These are phyloP conservation scores for Cladophialophora yegresii DNA, from an alignment of 2,329 filamentous ascomycete species.

Conservation along the genomic window DNA sequence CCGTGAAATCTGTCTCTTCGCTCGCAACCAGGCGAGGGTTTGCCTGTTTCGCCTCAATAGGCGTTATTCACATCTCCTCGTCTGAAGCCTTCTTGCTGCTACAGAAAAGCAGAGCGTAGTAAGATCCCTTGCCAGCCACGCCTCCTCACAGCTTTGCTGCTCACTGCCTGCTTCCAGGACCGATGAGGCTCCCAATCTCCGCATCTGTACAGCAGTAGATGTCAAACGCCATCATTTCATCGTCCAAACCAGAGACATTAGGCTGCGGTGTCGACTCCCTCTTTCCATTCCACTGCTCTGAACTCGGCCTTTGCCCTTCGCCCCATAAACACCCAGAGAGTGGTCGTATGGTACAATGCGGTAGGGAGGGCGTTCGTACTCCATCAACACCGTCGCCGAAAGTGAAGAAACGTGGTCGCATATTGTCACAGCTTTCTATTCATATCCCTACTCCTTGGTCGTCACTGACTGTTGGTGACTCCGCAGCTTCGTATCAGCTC, in stretches of 20 bases:
- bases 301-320: neutral
- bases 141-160: neutral
- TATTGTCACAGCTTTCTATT: conserved; percentile 6
- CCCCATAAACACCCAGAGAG: conserved; percentile 2
- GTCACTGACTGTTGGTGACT: conserved; percentile 17
- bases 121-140: neutral
- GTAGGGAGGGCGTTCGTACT: conserved; percentile 17
- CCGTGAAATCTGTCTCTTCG: neutral
- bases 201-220: neutral
- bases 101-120: neutral
- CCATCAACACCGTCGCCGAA: conserved; percentile 29
- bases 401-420: conserved; percentile 17
- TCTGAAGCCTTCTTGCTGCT: neutral
- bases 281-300: neutral
- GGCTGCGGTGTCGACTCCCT: neutral
- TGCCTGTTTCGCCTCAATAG: neutral
- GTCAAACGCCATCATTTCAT: conserved; percentile 8
- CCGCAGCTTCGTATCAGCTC: conserved; percentile 13
- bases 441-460: conserved; percentile 21
- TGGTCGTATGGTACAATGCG: conserved; percentile 27
- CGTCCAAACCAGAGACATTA: conserved; percentile 14
- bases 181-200: neutral
- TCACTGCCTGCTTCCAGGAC: neutral
- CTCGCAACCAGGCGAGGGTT: neutral
- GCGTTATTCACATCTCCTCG: neutral